Conservation (phyloP, 495 filamentous ascomycete genomes). For the Venustampulla echinocandica region DNA sequence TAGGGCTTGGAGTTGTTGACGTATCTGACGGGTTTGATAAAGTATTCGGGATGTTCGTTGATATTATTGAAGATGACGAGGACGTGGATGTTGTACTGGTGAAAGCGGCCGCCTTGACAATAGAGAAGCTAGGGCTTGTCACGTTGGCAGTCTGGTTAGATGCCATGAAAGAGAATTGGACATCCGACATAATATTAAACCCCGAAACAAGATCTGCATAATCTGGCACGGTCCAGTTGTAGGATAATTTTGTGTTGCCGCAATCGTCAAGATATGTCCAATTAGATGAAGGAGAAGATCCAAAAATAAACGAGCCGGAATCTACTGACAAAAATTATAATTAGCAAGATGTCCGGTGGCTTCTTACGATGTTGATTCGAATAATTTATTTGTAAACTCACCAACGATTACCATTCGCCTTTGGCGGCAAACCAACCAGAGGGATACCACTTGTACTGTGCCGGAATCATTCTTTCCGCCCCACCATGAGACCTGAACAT, state of each 20-base stretch:
- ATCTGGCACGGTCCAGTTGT: neutral
- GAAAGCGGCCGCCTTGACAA: neutral
- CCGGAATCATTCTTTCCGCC: neutral
- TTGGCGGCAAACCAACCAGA: neutral
- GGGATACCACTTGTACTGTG: neutral
- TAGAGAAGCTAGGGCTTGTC: neutral
- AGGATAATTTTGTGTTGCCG: neutral
- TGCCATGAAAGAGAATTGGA: neutral
- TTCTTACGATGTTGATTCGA: neutral
- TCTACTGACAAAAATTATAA: neutral
- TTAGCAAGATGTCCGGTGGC: neutral
- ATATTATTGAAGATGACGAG: neutral
- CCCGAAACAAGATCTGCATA: neutral
- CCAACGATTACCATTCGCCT: neutral
- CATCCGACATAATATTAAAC: neutral
- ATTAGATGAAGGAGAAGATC: neutral
- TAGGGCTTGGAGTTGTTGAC: neutral
- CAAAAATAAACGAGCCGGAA: neutral
- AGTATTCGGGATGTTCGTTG: neutral
- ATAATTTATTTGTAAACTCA: neutral
- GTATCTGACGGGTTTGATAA: neutral
- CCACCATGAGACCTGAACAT: neutral
- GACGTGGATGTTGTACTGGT: neutral
- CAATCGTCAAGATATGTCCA: neutral
- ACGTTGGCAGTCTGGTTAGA: neutral